These are phyloP conservation scores for Apiospora pterosperma DNA, from an alignment of 2,329 filamentous ascomycete species.

Conservation along the genomic window DNA sequence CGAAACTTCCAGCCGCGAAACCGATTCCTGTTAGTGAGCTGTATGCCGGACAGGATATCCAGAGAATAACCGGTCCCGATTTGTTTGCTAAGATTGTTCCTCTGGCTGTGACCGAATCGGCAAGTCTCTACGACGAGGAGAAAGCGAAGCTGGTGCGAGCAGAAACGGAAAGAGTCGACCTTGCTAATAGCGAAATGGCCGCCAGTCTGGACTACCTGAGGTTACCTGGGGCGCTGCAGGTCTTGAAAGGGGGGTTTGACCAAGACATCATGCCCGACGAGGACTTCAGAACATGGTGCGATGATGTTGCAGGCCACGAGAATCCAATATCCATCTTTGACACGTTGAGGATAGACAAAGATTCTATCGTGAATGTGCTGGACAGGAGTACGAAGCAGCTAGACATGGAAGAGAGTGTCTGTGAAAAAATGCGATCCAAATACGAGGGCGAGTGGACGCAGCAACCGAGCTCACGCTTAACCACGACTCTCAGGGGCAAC, in stretches of 20 bases:
- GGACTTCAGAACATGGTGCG: conserved; percentile 91
- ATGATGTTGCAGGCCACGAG: conserved; percentile 84
- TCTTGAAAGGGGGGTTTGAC: conserved; percentile 89
- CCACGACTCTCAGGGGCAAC: conserved; percentile 81
- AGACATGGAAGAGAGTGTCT: conserved; percentile 96
- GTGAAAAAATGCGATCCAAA: conserved; percentile 98
- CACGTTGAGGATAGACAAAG: conserved; percentile 71
- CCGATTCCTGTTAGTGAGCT: conserved; percentile 95
- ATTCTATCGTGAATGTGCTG: conserved; percentile 66
- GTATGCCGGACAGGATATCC: conserved; percentile 95
- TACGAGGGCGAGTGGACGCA: conserved; percentile 96
- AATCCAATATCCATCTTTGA: conserved; percentile 78
- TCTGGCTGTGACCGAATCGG: conserved; percentile 92
- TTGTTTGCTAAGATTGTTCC: conserved; percentile 97
- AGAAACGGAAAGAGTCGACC: conserved; percentile 89
- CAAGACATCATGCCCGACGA: conserved; percentile 85
- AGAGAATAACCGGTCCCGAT: conserved; percentile 93
- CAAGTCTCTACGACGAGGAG: conserved; percentile 96
- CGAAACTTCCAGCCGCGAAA: conserved; percentile 92
- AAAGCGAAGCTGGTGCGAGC: conserved; percentile 94
- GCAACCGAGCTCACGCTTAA: conserved; percentile 87
- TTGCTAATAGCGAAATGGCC: conserved; percentile 92
- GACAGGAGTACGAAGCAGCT: conserved; percentile 83
- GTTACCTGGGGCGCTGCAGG: conserved; percentile 81
- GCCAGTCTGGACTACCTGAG: conserved; percentile 92